phyloP scores from a whole-genome alignment of 2,329 filamentous ascomycete genomes.

The Colletotrichum spaethianum region DNA sequence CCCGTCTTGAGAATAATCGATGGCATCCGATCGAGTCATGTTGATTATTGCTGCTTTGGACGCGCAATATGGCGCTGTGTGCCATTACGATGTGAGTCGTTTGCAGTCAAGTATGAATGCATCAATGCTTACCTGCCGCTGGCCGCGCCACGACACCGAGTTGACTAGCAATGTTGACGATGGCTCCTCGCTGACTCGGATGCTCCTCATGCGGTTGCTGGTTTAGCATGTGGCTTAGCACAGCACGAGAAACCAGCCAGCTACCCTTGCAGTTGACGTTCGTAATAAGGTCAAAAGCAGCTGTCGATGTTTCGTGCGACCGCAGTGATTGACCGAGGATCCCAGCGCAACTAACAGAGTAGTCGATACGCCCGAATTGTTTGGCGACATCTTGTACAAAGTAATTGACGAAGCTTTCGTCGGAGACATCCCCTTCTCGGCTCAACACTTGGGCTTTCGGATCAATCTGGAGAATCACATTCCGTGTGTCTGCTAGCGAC shows the following conservation, averaged over 20 bases:
- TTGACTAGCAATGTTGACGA: constrained; percentile 68
- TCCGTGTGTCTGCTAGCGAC: constrained; percentile 54
- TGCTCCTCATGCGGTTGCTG: constrained; percentile 60
- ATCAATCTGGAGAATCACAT: constrained; percentile 50
- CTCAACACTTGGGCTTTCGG: constrained; percentile 52
- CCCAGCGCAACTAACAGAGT: constrained; percentile 70
- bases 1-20: constrained; percentile 64
- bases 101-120: no score
- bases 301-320: constrained; percentile 61
- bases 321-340: constrained; percentile 59
- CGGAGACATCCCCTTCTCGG: constrained; percentile 61
- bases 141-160: constrained; percentile 64
- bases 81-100: neutral
- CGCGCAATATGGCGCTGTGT: constrained; percentile 67
- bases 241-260: constrained; percentile 62
- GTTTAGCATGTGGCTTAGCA: constrained; percentile 60
- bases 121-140: constrained; percentile 56
- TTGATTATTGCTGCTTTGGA: constrained; percentile 72
- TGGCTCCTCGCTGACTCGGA: constrained; percentile 58
- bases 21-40: constrained; percentile 69
- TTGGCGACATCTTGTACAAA: constrained; percentile 52
- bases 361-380: constrained; percentile 65
- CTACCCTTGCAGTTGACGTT: constrained; percentile 68
- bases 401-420: constrained; percentile 58
- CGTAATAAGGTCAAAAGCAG: constrained; percentile 67